Evolutionary conservation across 1,284 basidiomycete genomes (phyloP).

Genomic region (Cutaneotrichosporon spelunceum): DNA sequence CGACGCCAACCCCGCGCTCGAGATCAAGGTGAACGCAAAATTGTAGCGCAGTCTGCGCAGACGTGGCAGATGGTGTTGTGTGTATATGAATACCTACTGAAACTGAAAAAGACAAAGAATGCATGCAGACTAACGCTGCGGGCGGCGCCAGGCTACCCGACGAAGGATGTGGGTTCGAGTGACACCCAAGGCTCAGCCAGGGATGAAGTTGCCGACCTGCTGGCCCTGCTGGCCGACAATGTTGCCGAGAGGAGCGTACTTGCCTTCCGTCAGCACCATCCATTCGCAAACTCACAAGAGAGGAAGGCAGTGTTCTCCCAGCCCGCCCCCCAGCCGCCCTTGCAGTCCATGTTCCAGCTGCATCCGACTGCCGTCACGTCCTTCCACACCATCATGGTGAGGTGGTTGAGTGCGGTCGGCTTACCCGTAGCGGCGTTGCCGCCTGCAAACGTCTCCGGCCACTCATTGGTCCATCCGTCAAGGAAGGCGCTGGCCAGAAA

Average conservation of each 20-base stretch:
- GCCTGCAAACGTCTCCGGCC: slow-evolving; percentile 26
- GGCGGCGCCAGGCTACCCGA: not conserved
- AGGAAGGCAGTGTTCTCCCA: not conserved
- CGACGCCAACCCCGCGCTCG: slow-evolving; percentile 6
- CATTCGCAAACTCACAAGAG: not conserved
- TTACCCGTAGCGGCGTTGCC: slow-evolving; percentile 26
- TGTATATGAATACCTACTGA: not conserved
- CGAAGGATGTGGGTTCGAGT: not conserved
- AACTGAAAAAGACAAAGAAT: not conserved
- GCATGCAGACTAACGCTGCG: not conserved
- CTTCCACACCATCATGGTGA: slow-evolving; percentile 49
- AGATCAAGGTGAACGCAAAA: slow-evolving; percentile 7
- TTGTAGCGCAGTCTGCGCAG: not conserved
- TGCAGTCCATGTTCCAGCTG: slow-evolving; percentile 18
- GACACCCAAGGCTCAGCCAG: not conserved
- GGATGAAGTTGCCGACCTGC: not conserved
- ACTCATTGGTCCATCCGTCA: slow-evolving; percentile 14
- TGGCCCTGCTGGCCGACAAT: not conserved
- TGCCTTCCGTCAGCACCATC: not conserved
- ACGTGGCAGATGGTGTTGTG: not conserved
- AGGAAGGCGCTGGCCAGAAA: not conserved
- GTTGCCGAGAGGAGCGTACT: not conserved
- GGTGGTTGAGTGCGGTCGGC: slow-evolving; percentile 25
- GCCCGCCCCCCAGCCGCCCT: not conserved
- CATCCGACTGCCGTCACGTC: slow-evolving; percentile 40